Conservation (phyloP, 441 rosid species). For the Corymbia citriodora region DNA sequence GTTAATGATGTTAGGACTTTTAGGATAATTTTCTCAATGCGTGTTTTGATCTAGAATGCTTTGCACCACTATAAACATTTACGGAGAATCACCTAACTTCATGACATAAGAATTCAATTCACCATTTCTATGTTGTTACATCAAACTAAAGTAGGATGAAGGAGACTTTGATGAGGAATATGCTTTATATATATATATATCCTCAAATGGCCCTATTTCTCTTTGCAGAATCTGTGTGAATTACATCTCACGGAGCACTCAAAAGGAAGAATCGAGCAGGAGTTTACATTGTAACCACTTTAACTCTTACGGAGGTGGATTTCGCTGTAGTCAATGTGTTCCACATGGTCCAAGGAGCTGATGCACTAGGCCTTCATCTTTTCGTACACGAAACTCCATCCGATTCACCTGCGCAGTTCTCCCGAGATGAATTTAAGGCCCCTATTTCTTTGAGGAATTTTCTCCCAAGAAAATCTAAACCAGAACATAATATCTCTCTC, state of each 20-base stretch:
- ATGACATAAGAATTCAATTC: neutral
- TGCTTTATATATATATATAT: neutral
- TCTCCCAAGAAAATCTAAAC: neutral
- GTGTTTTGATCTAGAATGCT: neutral
- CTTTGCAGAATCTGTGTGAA: neutral
- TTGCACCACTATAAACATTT: neutral
- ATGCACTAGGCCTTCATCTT: neutral
- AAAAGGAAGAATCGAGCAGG: neutral
- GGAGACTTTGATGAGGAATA: neutral
- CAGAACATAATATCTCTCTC: neutral
- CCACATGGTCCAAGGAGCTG: neutral
- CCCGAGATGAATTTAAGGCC: neutral
- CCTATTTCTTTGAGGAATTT: neutral
- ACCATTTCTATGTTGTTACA: neutral
- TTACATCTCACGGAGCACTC: neutral
- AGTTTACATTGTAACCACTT: neutral
- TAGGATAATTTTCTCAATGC: no score
- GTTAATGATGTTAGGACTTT: no score
- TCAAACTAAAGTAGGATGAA: neutral
- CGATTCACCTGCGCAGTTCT: neutral
- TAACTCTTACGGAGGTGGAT: neutral
- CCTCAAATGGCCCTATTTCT: neutral
- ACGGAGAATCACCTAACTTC: neutral
- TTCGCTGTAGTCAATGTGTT: neutral
- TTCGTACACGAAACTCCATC: neutral